Percentiles rank a stretch among this genome's conserved stretches.
Evolutionary conservation across 2,329 filamentous ascomycete genomes (phyloP).

Genomic region (Stemphylium vesicarium): DNA sequence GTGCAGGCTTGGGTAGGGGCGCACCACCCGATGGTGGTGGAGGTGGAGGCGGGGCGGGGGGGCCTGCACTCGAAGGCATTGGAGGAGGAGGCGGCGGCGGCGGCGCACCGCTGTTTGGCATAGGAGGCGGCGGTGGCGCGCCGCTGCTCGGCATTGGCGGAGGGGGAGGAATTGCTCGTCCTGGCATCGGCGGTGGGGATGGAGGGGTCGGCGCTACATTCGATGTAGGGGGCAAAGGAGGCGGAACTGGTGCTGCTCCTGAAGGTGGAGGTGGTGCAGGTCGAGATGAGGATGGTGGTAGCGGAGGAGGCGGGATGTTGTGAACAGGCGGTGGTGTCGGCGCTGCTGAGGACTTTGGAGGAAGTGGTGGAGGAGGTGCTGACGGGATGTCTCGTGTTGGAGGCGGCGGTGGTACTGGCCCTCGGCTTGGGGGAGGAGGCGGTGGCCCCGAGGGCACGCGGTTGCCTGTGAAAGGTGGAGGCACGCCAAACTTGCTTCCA

Average conservation of each 20-base stretch:
- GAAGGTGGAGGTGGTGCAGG: constrained; percentile 35
- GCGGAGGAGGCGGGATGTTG: constrained; percentile 34
- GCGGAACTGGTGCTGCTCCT: constrained; percentile 36
- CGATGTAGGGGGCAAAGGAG: constrained; percentile 34
- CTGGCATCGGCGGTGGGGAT: constrained; percentile 31
- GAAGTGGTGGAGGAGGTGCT: constrained; percentile 47
- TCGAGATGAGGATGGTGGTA: constrained; percentile 37
- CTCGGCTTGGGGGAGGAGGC: constrained; percentile 76
- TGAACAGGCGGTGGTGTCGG: constrained; percentile 67
- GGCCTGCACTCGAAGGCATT: constrained; percentile 35
- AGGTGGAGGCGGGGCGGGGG: constrained; percentile 45
- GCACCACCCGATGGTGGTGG: constrained; percentile 31
- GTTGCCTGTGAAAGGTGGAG: constrained; percentile 77
- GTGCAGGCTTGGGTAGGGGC: constrained; percentile 49
- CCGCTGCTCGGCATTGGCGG: constrained; percentile 37
- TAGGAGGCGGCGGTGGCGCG: constrained; percentile 46
- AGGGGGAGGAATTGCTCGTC: constrained; percentile 38
- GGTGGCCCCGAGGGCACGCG: constrained; percentile 67
- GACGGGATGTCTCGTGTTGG: constrained; percentile 52
- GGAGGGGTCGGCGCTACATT: constrained; percentile 34
- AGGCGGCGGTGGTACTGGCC: constrained; percentile 66
- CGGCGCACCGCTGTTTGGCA: constrained; percentile 44
- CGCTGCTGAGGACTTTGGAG: constrained; percentile 48
- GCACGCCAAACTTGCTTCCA: constrained; percentile 72
- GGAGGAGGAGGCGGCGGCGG: constrained; percentile 55